These are phyloP conservation scores for Abrus precatorius DNA, from an alignment of 306 rosid genomes.

Conservation along the genomic window DNA sequence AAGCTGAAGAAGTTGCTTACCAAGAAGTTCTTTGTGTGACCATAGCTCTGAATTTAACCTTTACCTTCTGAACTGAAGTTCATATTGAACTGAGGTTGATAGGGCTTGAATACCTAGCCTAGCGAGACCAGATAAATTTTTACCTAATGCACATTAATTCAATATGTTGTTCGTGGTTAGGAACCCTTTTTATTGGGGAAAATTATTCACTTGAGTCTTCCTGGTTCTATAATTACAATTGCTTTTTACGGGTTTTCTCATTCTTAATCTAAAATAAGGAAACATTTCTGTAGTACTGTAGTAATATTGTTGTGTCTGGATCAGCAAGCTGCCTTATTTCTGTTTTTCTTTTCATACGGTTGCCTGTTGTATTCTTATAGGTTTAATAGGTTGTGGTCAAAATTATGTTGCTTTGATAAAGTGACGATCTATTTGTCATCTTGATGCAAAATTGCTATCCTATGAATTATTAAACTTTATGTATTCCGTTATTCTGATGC, in stretches of 20 bases:
- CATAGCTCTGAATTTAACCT: too few species aligned
- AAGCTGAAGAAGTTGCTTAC: too few species aligned
- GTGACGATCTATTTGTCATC: not conserved
- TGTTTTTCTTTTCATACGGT: too few species aligned
- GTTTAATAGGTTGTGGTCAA: not conserved
- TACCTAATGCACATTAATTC: not conserved
- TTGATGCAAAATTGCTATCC: slow-evolving; percentile 13
- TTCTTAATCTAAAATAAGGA: too few species aligned
- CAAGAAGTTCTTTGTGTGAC: too few species aligned
- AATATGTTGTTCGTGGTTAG: not conserved
- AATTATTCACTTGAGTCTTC: not conserved
- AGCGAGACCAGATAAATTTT: too few species aligned
- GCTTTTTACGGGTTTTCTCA: too few species aligned
- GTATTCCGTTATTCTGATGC: not conserved
- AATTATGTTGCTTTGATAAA: not conserved
- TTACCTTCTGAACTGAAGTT: too few species aligned
- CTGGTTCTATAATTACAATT: too few species aligned
- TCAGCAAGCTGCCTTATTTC: not conserved
- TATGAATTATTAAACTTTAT: not conserved
- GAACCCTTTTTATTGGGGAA: not conserved
- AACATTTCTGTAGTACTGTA: not conserved
- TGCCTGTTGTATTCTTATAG: not conserved
- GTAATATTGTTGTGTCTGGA: not conserved
- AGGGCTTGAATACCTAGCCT: too few species aligned
- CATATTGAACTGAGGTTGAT: too few species aligned